Conservation (phyloP, 352 stramenopile genomes). For the Globisporangium radiosum region DNA sequence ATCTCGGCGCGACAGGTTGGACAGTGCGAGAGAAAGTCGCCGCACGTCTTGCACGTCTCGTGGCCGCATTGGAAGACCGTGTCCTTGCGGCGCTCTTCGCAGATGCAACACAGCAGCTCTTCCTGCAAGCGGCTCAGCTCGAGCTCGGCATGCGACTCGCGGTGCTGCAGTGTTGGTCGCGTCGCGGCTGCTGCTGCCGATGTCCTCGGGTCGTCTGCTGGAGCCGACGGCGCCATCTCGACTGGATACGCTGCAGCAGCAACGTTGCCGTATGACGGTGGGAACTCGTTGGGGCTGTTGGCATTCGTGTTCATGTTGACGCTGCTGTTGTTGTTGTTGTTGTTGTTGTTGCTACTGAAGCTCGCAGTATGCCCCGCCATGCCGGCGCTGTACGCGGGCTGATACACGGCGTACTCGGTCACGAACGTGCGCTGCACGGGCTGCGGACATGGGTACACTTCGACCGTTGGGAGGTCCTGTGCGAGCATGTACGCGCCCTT, state of each 20-base stretch:
- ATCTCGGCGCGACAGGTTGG: conserved; percentile 71
- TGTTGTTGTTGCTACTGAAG: too few relatives aligned
- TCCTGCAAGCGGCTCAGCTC: conserved; percentile 64
- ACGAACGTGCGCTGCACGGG: conserved; percentile 18
- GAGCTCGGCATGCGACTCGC: conserved; percentile 39
- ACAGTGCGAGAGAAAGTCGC: conserved; percentile 47
- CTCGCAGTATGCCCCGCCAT: not conserved
- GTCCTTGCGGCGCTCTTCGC: conserved; percentile 70
- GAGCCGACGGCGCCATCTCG: conserved; percentile 11
- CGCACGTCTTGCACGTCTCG: conserved; percentile 63
- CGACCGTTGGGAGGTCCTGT: conserved; percentile 50
- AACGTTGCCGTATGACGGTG: not conserved
- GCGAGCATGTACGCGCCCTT: conserved; percentile 36
- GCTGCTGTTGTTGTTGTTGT: not conserved
- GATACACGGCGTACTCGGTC: conserved; percentile 24
- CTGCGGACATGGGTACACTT: conserved; percentile 54
- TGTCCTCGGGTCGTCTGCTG: conserved; percentile 3
- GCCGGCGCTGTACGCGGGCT: conserved; percentile 11
- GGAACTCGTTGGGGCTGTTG: conserved; percentile 12
- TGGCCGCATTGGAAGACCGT: conserved; percentile 83
- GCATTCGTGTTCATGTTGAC: not conserved
- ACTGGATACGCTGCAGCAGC: conserved; percentile 1
- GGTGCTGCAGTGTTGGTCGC: conserved; percentile 18
- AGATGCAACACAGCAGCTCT: conserved; percentile 62
- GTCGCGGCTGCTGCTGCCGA: not conserved